Percentiles rank a stretch among this genome's conserved stretches.
These are phyloP conservation scores for Teratosphaeriaceae sp. DNA, from an alignment of 2,329 filamentous ascomycete species.

Conservation along the genomic window DNA sequence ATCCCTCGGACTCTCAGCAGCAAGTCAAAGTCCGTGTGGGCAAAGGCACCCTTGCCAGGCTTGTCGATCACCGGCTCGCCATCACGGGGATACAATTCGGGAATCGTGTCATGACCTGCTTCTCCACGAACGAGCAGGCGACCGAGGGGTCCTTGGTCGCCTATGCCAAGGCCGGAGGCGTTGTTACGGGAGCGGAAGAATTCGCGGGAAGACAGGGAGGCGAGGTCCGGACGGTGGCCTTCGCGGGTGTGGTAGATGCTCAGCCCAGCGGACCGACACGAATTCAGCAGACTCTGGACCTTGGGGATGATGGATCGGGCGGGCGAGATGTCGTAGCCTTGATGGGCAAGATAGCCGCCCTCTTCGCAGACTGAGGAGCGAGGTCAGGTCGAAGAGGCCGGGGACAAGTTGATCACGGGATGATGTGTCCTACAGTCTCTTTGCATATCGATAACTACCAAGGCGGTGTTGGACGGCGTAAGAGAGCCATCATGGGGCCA, in stretches of 20 bases:
- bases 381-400: no score
- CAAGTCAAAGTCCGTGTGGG: slow-evolving; percentile 49
- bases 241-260: slow-evolving; percentile 47
- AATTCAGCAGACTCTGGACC: slow-evolving; percentile 34
- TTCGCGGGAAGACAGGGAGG: slow-evolving; percentile 51
- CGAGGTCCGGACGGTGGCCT: slow-evolving; percentile 49
- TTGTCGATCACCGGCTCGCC: slow-evolving; percentile 50
- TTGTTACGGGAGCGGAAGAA: slow-evolving; percentile 48
- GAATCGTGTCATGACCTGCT: slow-evolving; percentile 51
- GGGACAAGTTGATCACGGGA: no score
- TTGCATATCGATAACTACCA: slow-evolving; percentile 52
- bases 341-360: slow-evolving; percentile 44
- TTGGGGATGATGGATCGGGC: slow-evolving; percentile 40
- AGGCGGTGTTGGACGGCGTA: slow-evolving; percentile 38
- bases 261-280: slow-evolving; percentile 36
- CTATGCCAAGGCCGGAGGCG: slow-evolving; percentile 45
- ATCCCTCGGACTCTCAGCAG: slow-evolving; percentile 45
- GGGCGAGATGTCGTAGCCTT: slow-evolving; percentile 38
- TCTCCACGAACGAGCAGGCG: slow-evolving; percentile 54
- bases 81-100: slow-evolving; percentile 44
- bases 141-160: slow-evolving; percentile 48
- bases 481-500: slow-evolving; percentile 20
- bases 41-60: slow-evolving; percentile 48
- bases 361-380: slow-evolving; percentile 39
- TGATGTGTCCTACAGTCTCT: slow-evolving; percentile 43